Conservation (phyloP, 768 basidiomycete genomes). For the Boletus vinaceobasis region DNA sequence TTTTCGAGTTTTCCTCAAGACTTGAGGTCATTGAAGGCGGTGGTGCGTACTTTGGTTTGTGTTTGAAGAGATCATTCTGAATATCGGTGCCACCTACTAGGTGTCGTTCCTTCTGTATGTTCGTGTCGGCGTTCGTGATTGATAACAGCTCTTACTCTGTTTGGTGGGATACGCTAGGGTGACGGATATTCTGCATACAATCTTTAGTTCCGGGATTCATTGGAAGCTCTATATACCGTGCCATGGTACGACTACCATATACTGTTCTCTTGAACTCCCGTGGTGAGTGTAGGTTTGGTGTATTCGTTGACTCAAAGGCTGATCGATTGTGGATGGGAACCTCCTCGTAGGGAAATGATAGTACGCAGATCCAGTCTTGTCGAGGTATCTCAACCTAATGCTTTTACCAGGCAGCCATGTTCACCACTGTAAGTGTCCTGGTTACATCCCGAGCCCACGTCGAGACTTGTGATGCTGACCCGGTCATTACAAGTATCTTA, state of each 20-base stretch:
- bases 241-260: neutral
- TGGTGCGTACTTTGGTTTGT: neutral
- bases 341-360: neutral
- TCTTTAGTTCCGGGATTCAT: neutral
- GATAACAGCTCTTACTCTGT: neutral
- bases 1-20: constrained; percentile 8
- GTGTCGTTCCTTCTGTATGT: constrained; percentile 3
- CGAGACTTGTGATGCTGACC: neutral
- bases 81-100: neutral
- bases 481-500: neutral
- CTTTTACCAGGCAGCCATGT: neutral
- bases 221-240: neutral
- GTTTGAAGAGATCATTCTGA: neutral
- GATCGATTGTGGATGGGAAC: neutral
- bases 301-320: neutral
- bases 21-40: neutral
- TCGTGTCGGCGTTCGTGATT: neutral
- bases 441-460: neutral
- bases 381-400: neutral
- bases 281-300: neutral
- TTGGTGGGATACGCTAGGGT: neutral
- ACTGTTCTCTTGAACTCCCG: neutral
- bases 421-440: neutral
- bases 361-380: neutral
- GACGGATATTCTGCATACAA: constrained; percentile 1